These are phyloP conservation scores for Neurospora sp. DNA, from an alignment of 495 filamentous ascomycete genomes.

Conservation along the genomic window DNA sequence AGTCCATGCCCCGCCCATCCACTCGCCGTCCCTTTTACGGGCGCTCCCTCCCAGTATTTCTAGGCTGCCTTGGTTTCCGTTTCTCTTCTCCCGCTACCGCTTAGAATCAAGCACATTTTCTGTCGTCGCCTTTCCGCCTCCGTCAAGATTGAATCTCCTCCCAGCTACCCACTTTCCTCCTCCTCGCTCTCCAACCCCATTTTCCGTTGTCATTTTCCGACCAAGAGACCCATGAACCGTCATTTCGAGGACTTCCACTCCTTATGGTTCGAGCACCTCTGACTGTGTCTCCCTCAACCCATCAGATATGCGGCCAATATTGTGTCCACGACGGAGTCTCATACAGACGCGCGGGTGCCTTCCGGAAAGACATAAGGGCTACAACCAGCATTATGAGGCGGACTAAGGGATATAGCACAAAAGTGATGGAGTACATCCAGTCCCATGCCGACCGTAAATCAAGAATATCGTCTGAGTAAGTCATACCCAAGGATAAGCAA, in stretches of 20 bases:
- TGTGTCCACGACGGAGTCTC: background rate
- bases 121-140: background rate
- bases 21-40: background rate
- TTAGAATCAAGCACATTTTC: background rate
- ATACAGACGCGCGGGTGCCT: background rate
- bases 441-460: too few species aligned
- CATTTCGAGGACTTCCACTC: background rate
- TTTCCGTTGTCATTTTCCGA: background rate
- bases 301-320: background rate
- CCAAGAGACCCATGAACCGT: background rate
- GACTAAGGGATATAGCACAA: background rate
- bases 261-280: background rate
- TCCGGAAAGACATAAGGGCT: background rate
- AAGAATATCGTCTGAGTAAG: too few species aligned
- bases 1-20: background rate
- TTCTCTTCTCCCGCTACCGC: background rate
- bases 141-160: background rate
- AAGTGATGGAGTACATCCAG: too few species aligned
- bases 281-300: background rate
- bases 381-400: background rate
- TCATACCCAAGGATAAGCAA: too few species aligned
- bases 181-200: background rate
- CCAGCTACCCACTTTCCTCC: background rate
- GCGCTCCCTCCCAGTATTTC: background rate
- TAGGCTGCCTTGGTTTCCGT: background rate